Conservation (phyloP, 495 filamentous ascomycete genomes). For the Penicillium odoratum region DNA sequence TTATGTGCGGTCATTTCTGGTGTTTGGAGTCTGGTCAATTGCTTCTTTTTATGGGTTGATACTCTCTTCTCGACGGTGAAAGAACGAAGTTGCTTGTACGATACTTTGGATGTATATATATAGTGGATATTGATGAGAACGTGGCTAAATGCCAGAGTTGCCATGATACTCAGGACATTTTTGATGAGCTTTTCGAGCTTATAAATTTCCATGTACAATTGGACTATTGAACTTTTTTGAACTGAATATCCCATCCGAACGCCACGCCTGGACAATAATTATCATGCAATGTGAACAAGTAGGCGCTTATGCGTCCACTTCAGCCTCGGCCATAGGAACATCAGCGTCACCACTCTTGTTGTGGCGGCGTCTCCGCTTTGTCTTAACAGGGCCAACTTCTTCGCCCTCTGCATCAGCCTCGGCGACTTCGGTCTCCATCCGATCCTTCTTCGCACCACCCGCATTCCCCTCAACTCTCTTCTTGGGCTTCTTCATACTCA, state of each 20-base stretch:
- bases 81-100: slow-evolving; percentile 14
- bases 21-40: slow-evolving; percentile 21
- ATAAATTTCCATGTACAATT: slow-evolving; percentile 1
- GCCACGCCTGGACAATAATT: slow-evolving; percentile 31
- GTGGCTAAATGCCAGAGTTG: neutral
- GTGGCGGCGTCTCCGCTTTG: slow-evolving; percentile 52
- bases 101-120: slow-evolving; percentile 17
- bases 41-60: slow-evolving; percentile 7
- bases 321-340: slow-evolving; percentile 15
- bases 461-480: slow-evolving; percentile 31
- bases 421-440: slow-evolving; percentile 9
- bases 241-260: slow-evolving; percentile 32
- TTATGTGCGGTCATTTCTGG: slow-evolving; percentile 5
- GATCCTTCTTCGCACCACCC: slow-evolving; percentile 21
- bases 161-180: neutral
- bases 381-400: slow-evolving; percentile 21
- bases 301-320: slow-evolving; percentile 27
- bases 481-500: slow-evolving; percentile 85
- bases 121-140: neutral
- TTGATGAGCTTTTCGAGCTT: neutral
- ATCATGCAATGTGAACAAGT: slow-evolving; percentile 23
- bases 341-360: slow-evolving; percentile 32
- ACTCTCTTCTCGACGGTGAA: slow-evolving; percentile 20
- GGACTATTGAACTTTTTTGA: slow-evolving; percentile 25
- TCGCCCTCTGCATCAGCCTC: slow-evolving; percentile 22